Conservation (phyloP, 2,329 filamentous ascomycete genomes). For the Calonectria crousiana region DNA sequence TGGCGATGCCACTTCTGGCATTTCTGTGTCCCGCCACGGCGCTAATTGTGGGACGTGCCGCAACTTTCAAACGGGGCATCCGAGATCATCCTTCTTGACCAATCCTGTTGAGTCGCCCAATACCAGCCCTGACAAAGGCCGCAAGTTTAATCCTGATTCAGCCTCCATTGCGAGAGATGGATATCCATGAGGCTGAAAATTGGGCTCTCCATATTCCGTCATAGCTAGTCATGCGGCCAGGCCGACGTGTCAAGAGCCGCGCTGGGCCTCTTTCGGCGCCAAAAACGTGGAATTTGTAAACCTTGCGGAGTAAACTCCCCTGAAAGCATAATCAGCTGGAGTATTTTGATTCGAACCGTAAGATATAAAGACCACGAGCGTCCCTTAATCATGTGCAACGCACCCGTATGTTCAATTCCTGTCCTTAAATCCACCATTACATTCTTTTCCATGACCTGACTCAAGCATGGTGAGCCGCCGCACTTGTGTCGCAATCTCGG, state of each 20-base stretch:
- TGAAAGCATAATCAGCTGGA: background rate
- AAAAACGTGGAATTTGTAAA: background rate
- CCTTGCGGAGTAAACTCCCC: background rate
- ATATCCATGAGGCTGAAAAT: background rate
- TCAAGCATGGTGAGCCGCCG: background rate
- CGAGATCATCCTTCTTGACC: background rate
- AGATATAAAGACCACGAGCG: background rate
- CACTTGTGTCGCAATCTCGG: background rate
- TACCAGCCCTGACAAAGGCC: background rate
- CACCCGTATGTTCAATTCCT: background rate
- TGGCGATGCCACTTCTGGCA: background rate
- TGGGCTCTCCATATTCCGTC: background rate
- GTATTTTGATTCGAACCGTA: background rate
- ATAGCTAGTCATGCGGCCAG: background rate
- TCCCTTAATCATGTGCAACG: background rate
- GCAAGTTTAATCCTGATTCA: background rate
- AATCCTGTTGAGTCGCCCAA: background rate
- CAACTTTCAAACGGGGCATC: background rate
- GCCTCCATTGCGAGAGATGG: background rate
- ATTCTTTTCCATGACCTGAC: background rate
- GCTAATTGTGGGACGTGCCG: background rate
- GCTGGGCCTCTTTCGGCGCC: background rate
- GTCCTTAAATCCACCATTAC: background rate
- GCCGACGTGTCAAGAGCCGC: background rate
- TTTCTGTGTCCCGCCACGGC: background rate